Evolutionary conservation across 805 yeast genomes (phyloP).

Genomic region (Ogataea parapolymorpha): DNA sequence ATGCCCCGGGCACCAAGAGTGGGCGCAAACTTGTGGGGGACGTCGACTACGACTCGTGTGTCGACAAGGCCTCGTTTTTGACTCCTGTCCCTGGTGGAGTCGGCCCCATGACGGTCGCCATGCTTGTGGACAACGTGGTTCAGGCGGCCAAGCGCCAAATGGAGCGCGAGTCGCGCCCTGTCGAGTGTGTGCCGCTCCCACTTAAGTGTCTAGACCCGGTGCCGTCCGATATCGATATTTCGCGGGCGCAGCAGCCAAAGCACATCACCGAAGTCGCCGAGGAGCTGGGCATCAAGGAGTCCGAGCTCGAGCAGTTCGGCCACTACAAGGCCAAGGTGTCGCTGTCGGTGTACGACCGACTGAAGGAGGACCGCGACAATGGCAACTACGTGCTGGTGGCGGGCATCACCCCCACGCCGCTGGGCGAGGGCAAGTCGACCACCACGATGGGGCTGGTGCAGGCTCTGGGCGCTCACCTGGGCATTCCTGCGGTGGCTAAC

Average conservation of each 20-base stretch:
- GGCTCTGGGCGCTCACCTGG: constrained; percentile 74
- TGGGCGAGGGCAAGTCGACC: constrained; percentile 84
- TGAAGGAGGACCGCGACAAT: constrained; percentile 51
- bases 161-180: constrained; percentile 19
- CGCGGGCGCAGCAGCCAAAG: constrained; percentile 72
- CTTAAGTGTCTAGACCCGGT: constrained; percentile 60
- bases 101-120: constrained; percentile 90
- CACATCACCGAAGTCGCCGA: constrained; percentile 63
- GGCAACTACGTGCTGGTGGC: constrained; percentile 76
- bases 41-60: constrained; percentile 60
- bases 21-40: constrained; percentile 78
- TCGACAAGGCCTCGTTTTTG: constrained; percentile 53
- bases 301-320: constrained; percentile 74
- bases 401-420: constrained; percentile 83
- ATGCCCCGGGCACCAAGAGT: constrained; percentile 60
- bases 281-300: constrained; percentile 64
- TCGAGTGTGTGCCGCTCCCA: constrained; percentile 53
- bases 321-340: constrained; percentile 75
- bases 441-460: constrained; percentile 82
- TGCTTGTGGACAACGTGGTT: constrained; percentile 69
- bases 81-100: constrained; percentile 95
- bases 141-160: constrained; percentile 56
- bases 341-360: constrained; percentile 58
- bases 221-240: constrained; percentile 78
- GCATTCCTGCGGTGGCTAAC: constrained; percentile 68